Base-by-base conservation (phyloP, 495 filamentous ascomycete genomes). In the Aspergillus wentii region DNA sequence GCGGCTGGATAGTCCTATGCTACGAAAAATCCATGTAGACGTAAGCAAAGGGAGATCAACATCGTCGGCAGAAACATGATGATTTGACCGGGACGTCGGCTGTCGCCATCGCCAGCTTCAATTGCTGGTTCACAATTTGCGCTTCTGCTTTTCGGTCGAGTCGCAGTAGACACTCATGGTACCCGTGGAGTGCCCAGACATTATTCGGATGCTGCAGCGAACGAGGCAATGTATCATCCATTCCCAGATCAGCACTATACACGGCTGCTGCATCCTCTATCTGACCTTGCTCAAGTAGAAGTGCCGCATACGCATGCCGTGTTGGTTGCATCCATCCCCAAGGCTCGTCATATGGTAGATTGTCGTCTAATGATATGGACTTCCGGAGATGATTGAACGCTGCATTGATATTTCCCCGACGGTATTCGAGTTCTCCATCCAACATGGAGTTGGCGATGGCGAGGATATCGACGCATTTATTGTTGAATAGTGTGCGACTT, bases 311-410 rank as follows among this genome's bases (percentile, higher is more conserved):
- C 3, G 80, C 79, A 56, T 86, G 82, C 4, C 79, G 60, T 1
- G 78, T 70, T 0, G 82, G 79, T 43, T 80, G 74, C 79, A 83
- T 82, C 79, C 78, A 82, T 2, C 75, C 76, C 79, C 80, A 84
- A 0, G 82, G 82, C 54, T 86, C 82, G 40, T 79, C 74, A 38
- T 81, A 86, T 0, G 71, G 73, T 6, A 86, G 61, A 1, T 51
- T 41, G 37, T 81, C 75, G 38, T 82, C 77, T n/a, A n/a, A n/a
- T n/a, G n/a, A n/a, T n/a, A n/a, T n/a, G n/a, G n/a, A n/a, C n/a
- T n/a, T n/a, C 0, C 67, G 63, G 11, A 87, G 63, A 39, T 75
- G 62, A 3, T 47, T 34, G 45, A 83, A 83, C 0, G 79, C 81
- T 6, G 43, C 8, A 0, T 77, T 68, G 25, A 69, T 62, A 19